Percentiles rank a stretch among this genome's conserved stretches.
phyloP scores from a whole-genome alignment of 2,329 filamentous ascomycete species.

The Alternaria sp. region DNA sequence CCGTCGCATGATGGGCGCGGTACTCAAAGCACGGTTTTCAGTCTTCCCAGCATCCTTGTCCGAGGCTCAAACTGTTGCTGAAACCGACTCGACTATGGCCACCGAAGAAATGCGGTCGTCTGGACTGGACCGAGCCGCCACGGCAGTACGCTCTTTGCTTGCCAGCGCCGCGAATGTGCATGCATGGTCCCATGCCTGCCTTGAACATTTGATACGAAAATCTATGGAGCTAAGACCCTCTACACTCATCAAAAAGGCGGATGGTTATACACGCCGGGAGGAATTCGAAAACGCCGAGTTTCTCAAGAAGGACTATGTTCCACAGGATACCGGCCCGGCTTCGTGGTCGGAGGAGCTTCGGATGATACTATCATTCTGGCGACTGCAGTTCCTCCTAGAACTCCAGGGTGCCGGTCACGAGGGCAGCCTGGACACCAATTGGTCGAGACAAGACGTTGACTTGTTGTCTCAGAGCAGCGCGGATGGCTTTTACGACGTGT shows the following conservation, averaged over 20 bases:
- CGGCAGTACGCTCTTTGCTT: conserved; percentile 5
- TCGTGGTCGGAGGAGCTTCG: conserved; percentile 12
- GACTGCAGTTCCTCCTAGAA: conserved; percentile 11
- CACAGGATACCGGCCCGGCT: conserved; percentile 10
- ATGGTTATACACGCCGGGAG: too few species aligned
- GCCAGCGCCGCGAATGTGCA: conserved; percentile 3
- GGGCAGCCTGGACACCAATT: background rate
- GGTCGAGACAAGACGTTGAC: background rate
- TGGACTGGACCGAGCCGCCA: background rate
- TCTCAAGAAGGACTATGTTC: conserved; percentile 12
- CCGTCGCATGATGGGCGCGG: background rate
- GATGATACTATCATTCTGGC: conserved; percentile 12
- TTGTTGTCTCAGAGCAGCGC: background rate
- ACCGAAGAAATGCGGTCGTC: background rate
- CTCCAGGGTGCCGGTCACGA: conserved; percentile 4
- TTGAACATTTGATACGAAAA: conserved; percentile 13
- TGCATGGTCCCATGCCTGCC: conserved; percentile 12
- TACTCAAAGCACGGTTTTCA: background rate
- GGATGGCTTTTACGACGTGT: background rate
- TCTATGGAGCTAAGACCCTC: conserved; percentile 9
- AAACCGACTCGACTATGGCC: background rate
- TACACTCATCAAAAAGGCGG: background rate
- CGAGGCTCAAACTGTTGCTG: background rate
- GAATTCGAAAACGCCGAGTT: conserved; percentile 5
- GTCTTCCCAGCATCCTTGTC: background rate